These are phyloP conservation scores for Septoria linicola DNA, from an alignment of 2,329 filamentous ascomycete species.

Conservation along the genomic window DNA sequence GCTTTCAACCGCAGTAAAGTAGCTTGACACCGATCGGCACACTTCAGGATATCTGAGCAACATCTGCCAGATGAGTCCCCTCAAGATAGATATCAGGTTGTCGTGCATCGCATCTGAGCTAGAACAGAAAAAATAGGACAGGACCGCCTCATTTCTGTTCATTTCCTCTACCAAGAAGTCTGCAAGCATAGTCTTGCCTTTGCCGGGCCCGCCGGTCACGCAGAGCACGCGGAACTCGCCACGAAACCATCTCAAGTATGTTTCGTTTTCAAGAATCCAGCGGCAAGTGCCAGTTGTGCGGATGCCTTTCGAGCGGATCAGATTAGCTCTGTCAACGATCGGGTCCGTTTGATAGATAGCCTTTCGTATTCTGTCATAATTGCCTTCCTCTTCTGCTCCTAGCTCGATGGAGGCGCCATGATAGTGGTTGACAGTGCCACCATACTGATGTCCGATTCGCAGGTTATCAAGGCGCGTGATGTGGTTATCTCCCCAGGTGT, in stretches of 20 bases:
- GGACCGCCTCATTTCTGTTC: background rate
- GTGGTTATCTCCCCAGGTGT: no score
- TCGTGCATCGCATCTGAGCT: background rate
- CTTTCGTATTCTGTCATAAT: no score
- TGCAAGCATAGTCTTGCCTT: conserved; percentile 5
- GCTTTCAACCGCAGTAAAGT: no score
- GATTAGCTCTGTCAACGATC: background rate
- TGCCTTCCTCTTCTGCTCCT: no score
- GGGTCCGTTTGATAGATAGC: no score
- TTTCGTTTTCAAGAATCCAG: background rate
- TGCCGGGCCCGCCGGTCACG: background rate
- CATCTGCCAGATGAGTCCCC: background rate
- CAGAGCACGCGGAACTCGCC: background rate
- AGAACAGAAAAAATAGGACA: background rate
- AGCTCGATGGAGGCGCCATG: no score
- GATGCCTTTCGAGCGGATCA: background rate
- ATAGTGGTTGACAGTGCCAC: no score
- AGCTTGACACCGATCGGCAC: no score
- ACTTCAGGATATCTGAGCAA: no score
- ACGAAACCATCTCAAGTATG: background rate
- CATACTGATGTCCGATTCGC: no score
- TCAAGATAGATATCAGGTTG: background rate
- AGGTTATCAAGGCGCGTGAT: no score
- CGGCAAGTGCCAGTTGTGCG: background rate
- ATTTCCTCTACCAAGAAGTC: background rate